phyloP scores from a whole-genome alignment of 2,329 filamentous ascomycete genomes.

The Fragosphaeria purpurea region DNA sequence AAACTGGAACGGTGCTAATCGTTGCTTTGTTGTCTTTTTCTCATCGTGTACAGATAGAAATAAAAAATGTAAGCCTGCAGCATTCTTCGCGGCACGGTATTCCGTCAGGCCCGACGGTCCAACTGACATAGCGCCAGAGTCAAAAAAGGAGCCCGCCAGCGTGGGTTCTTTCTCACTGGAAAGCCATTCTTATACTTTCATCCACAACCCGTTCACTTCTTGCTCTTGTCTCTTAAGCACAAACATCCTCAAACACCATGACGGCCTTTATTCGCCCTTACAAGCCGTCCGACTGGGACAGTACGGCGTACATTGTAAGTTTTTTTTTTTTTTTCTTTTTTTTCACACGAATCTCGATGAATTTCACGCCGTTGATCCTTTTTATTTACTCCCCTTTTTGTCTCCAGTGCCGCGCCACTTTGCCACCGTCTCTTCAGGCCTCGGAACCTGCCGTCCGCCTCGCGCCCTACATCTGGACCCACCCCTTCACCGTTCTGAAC shows the following conservation, averaged over 20 bases:
- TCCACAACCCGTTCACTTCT: neutral
- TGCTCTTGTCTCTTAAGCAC: neutral
- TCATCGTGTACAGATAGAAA: too few species aligned
- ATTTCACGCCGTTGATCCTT: too few species aligned
- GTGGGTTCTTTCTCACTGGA: too few species aligned
- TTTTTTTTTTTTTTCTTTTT: neutral
- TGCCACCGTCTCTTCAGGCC: conserved; percentile 30
- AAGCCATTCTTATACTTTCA: neutral
- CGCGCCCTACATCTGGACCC: conserved; percentile 41
- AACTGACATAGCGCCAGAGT: too few species aligned
- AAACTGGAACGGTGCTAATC: too few species aligned
- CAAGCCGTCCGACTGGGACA: conserved; percentile 28
- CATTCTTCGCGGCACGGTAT: too few species aligned
- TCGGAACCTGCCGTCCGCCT: conserved; percentile 26
- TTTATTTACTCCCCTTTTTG: conserved; percentile 1
- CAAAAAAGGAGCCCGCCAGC: too few species aligned
- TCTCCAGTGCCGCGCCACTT: conserved; percentile 36
- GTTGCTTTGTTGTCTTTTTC: too few species aligned
- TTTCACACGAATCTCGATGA: too few species aligned
- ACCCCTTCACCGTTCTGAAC: conserved; percentile 37
- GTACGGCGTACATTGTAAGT: conserved; percentile 31
- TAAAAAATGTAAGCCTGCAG: too few species aligned
- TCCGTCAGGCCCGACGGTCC: too few species aligned
- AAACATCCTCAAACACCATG: too few species aligned
- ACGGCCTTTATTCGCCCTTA: conserved; percentile 39